Conservation (phyloP, 306 rosid genomes). For the Canavalia ensiformis region DNA sequence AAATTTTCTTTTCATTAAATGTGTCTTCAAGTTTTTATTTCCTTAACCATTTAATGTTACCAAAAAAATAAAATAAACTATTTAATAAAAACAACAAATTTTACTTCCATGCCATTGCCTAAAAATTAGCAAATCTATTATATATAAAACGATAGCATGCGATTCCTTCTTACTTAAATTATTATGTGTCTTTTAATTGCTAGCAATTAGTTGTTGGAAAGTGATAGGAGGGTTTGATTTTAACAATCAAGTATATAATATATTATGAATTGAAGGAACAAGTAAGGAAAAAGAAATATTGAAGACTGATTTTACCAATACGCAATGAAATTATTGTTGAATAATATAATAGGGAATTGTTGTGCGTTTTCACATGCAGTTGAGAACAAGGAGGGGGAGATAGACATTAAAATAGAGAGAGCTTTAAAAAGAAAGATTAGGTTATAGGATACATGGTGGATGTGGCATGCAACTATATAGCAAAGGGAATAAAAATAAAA, state of each 20-base stretch:
- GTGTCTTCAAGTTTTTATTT: too few relatives aligned
- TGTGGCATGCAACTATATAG: constrained; percentile 29
- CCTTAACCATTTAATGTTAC: too few relatives aligned
- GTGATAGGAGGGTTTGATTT: constrained; percentile 12
- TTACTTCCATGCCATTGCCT: too few relatives aligned
- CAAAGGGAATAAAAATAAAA: not conserved
- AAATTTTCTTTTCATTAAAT: too few relatives aligned
- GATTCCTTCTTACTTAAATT: constrained; percentile 5
- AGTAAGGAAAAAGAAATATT: not conserved
- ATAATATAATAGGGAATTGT: constrained; percentile 11
- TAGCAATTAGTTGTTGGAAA: constrained; percentile 23
- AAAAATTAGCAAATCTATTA: too few relatives aligned
- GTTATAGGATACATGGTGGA: constrained; percentile 4
- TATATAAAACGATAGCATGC: not conserved
- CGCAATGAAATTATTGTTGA: constrained; percentile 11
- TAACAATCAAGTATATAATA: constrained; percentile 9
- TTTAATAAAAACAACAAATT: too few relatives aligned
- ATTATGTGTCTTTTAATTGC: not conserved
- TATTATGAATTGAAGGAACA: not conserved
- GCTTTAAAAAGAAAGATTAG: not conserved
- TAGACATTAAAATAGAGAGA: constrained; percentile 23
- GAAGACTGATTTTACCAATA: not conserved
- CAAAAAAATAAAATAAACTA: too few relatives aligned
- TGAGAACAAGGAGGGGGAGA: constrained; percentile 24
- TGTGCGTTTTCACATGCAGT: constrained; percentile 37